phyloP scores from a whole-genome alignment of 2,329 filamentous ascomycete species.

The Coniochaeta pulveracea region DNA sequence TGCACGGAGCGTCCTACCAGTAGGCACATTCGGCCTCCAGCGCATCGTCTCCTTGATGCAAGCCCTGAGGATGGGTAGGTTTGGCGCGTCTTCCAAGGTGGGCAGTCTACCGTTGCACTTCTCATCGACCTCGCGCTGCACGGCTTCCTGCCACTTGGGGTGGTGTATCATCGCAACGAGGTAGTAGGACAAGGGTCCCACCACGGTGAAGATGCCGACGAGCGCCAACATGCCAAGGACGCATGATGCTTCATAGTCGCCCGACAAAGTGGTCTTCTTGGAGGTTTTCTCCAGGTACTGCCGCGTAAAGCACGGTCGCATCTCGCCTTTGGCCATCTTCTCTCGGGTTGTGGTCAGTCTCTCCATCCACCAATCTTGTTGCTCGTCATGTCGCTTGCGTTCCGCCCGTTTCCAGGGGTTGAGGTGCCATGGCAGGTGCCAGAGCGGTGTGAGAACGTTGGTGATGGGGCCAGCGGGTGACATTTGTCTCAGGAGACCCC shows the following conservation, averaged over 20 bases:
- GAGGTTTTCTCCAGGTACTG: constrained; percentile 26
- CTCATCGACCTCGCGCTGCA: constrained; percentile 32
- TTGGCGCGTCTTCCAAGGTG: constrained; percentile 28
- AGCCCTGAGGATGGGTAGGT: constrained; percentile 29
- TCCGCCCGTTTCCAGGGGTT: constrained; percentile 44
- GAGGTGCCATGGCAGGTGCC: constrained; percentile 34
- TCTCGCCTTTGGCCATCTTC: constrained; percentile 26
- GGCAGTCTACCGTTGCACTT: constrained; percentile 28
- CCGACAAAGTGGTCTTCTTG: constrained; percentile 16
- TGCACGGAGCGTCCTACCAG: constrained; percentile 14
- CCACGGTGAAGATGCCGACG: constrained; percentile 25
- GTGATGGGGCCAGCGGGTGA: constrained; percentile 45
- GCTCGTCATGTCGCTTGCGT: constrained; percentile 38
- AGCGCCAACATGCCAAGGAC: constrained; percentile 25
- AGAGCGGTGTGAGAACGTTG: constrained; percentile 42
- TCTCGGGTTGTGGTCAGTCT: constrained; percentile 24
- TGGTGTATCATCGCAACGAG: constrained; percentile 33
- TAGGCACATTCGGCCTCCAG: constrained; percentile 35
- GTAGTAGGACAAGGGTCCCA: constrained; percentile 23
- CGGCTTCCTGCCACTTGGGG: constrained; percentile 31
- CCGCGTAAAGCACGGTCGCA: constrained; percentile 27
- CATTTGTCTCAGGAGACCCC: constrained; percentile 46
- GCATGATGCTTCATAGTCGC: constrained; percentile 15
- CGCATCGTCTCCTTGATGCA: constrained; percentile 32
- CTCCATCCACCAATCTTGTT: constrained; percentile 40